Base-by-base conservation (phyloP, 1,139 yeast species). In the Geotrichum phurueaensis region DNA sequence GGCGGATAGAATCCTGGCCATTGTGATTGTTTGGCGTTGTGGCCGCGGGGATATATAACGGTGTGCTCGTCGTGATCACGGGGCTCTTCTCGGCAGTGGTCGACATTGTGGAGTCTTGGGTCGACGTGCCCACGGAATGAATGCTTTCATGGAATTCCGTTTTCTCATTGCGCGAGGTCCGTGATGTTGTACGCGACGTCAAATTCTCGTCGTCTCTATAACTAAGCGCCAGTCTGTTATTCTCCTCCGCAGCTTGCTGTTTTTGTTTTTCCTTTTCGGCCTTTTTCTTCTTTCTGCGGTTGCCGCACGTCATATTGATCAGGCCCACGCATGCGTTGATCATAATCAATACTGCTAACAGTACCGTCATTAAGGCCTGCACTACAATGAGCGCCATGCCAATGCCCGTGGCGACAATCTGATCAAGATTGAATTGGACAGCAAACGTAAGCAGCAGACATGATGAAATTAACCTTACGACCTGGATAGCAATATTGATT, bases 341-440 rank as follows among this genome's bases (percentile, higher is more conserved):
- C 5, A 70, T 33, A 53, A 72, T 69, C 53, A 73, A 61, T 5
- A 69, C 5, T 10, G 67, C 67, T 22, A 73, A 63, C 5, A 66
- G 50, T 10, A 68, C 61, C 3, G 75, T 66, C 33, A 73, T 64
- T 10, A 67, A 60, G 4, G 72, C 67, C 60, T 73, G 75, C 15
- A 73, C 53, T 18, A 71, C 69, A 36, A 73, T 65, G 52, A 73
- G 57, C 3, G 69, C 72, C 51, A 72, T 63, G 6, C 75, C 75
- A 18, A 71, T 66, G 9, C 68, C 73, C 1, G 75, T 71, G 15
- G 68, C 64, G 5, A 69, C 66, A 20, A 72, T 67, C 22, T 63
- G 63, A 18, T 64, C 59, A 43, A 72, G 56, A 12, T 69, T 66
- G 9, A 70, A 64, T 52, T 71, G 73, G 49, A 70, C 71, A 23